Base-by-base conservation (phyloP, 2,329 filamentous ascomycete species). In the Myriosclerotinia scirpicola region DNA sequence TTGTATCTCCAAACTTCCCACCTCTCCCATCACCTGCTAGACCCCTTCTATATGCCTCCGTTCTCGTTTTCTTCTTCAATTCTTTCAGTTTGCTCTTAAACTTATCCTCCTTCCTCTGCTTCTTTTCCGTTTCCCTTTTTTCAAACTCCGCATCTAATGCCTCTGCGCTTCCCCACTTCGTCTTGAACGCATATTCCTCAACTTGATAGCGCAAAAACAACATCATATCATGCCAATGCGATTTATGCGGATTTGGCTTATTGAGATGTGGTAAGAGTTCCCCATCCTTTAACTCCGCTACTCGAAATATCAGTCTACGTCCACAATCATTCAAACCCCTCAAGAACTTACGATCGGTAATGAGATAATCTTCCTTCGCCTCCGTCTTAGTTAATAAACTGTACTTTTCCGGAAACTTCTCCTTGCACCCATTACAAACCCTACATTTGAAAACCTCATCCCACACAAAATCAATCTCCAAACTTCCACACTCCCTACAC, bases 141-240 rank as follows among this genome's bases (percentile, higher is more conserved):
- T 90, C 91, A 73, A 95, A 98, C 79, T 98, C 94, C 6, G 85
- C 91, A 76, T 98, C 95, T 5, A 98, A 80, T 0, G 89, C 90
- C 75, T 95, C 93, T 0, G 91, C 79, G 0, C 90, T 92, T 0
- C 95, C 95, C 95, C 95, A 99, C 80, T 97, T 97, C 71, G 87
- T 87, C 0, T 81, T 87, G 73, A 98, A 89, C 0, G 94, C 95
- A 76, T 97, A 97, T 66, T 93, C 92, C 76, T 99, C 95, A 2
- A 99, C 91, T 76, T 99, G 95, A 68, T 87, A 96, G 0, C 95
- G 90, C 30, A 99, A 82, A 76, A 95, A 99, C 2, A 99, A 85
- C 89, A 97, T 97, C 95, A 99, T 99, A 81, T 96, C 92, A 78
- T 97, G 93, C 92, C 93, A 99, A 67, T 93, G 93, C 0, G 90